Percentiles rank a stretch among this genome's conserved stretches.
phyloP scores from a whole-genome alignment of 495 filamentous ascomycete species.

The Podospora pseudopauciseta region DNA sequence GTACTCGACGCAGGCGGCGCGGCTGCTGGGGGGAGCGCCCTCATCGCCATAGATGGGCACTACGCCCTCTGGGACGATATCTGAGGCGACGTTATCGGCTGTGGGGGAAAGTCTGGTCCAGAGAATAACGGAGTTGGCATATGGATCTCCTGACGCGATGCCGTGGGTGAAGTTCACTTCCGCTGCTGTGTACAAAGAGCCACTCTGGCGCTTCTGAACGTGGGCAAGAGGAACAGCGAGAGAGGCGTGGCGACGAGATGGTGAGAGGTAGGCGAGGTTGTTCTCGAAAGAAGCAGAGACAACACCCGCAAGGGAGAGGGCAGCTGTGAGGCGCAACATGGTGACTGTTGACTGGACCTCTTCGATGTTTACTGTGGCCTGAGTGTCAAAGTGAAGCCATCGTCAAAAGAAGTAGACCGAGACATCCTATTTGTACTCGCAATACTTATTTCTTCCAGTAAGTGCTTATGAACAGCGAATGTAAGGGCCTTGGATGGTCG shows the following conservation, averaged over 20 bases:
- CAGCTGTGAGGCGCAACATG: conserved; percentile 2
- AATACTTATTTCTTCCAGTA: not conserved
- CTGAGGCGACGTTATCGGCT: conserved; percentile 50
- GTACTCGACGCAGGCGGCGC: conserved; percentile 58
- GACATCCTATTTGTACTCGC: not conserved
- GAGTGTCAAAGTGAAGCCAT: not conserved
- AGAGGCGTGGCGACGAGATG: conserved; percentile 16
- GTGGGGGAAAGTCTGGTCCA: conserved; percentile 65
- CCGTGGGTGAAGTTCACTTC: conserved; percentile 63
- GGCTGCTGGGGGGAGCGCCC: conserved; percentile 35
- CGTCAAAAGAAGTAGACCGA: not conserved
- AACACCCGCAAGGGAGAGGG: conserved; percentile 7
- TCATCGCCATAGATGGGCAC: conserved; percentile 52
- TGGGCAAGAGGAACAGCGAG: conserved; percentile 17
- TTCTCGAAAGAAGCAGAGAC: conserved; percentile 14
- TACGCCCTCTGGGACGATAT: conserved; percentile 53
- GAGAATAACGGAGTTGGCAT: conserved; percentile 58
- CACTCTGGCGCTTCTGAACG: conserved; percentile 15
- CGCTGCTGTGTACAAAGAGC: conserved; percentile 11
- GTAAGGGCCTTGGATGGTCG: not conserved
- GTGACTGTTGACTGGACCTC: not conserved
- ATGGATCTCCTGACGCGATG: conserved; percentile 68
- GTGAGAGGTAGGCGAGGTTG: conserved; percentile 18
- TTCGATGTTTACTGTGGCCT: not conserved
- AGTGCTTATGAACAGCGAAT: not conserved